A percentile compares a stretch with the other conserved stretches of the same genome.
phyloP scores from a whole-genome alignment of 495 filamentous ascomycete genomes.

The Apodospora peruviana region DNA sequence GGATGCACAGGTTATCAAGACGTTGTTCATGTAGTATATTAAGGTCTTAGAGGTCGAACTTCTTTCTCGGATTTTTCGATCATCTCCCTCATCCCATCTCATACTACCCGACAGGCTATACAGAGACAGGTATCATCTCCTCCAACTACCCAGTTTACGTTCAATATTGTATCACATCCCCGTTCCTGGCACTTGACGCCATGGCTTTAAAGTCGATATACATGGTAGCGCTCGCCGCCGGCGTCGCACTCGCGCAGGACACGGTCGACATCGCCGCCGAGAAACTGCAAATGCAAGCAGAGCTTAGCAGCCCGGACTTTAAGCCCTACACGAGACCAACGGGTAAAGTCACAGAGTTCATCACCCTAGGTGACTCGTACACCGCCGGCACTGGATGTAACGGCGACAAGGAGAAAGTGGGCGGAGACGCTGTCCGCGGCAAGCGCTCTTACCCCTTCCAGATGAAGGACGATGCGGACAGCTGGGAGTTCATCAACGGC shows the following conservation, averaged over 20 bases:
- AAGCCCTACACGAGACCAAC: background rate
- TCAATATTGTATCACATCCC: no score
- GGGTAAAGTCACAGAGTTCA: background rate
- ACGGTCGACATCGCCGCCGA: background rate
- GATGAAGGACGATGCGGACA: background rate
- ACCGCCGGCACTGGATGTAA: background rate
- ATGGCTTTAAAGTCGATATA: background rate
- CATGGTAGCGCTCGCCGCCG: background rate
- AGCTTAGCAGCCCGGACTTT: background rate
- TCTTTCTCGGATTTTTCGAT: no score
- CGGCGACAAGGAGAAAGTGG: background rate
- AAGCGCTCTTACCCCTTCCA: background rate
- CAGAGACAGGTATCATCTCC: no score
- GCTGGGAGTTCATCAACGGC: background rate
- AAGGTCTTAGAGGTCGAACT: no score
- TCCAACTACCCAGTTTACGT: no score
- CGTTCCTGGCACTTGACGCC: no score
- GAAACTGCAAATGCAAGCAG: background rate
- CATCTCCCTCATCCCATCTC: no score
- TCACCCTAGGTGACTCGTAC: background rate
- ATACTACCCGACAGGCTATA: no score
- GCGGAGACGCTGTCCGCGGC: background rate
- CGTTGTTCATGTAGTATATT: no score
- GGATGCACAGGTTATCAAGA: no score
- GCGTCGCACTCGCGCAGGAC: background rate